A percentile compares a stretch with the other conserved stretches of the same genome.
These are phyloP conservation scores for Suillus tomentosus DNA, from an alignment of 768 basidiomycete species.

Conservation along the genomic window DNA sequence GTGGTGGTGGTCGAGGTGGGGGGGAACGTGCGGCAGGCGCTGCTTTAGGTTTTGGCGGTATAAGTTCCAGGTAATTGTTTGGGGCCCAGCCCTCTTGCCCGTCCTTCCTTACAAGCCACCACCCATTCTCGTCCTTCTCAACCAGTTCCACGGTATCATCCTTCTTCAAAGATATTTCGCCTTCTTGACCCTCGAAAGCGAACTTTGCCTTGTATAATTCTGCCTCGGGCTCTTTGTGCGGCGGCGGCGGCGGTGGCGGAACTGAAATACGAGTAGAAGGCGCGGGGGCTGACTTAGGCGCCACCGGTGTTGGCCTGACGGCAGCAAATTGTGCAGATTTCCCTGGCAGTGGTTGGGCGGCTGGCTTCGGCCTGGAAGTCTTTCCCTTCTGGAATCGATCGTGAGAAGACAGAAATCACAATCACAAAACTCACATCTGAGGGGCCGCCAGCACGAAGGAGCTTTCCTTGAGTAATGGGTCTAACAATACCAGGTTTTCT, in stretches of 20 bases:
- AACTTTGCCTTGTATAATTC: constrained; percentile 87
- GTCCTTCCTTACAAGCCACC: constrained; percentile 94
- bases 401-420: constrained; percentile 11
- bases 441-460: constrained; percentile 76
- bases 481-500: constrained; percentile 85
- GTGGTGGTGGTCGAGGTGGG: constrained; percentile 47
- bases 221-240: constrained; percentile 57
- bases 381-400: constrained; percentile 44
- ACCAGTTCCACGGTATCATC: constrained; percentile 91
- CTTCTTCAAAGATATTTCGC: constrained; percentile 87
- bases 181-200: constrained; percentile 90
- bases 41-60: constrained; percentile 65
- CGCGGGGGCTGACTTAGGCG: constrained; percentile 38
- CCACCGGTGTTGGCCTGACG: constrained; percentile 29
- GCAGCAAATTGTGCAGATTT: constrained; percentile 45
- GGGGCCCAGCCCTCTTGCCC: constrained; percentile 93
- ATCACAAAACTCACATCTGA: constrained; percentile 45
- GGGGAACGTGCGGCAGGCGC: constrained; percentile 72
- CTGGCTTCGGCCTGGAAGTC: constrained; percentile 41
- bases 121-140: constrained; percentile 93
- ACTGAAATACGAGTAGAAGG: constrained; percentile 46
- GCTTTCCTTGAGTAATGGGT: constrained; percentile 83
- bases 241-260: constrained; percentile 51
- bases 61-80: constrained; percentile 86
- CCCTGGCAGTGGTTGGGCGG: constrained; percentile 60